Conservation (phyloP, 768 basidiomycete genomes). For the Thelephora aurantiotincta region DNA sequence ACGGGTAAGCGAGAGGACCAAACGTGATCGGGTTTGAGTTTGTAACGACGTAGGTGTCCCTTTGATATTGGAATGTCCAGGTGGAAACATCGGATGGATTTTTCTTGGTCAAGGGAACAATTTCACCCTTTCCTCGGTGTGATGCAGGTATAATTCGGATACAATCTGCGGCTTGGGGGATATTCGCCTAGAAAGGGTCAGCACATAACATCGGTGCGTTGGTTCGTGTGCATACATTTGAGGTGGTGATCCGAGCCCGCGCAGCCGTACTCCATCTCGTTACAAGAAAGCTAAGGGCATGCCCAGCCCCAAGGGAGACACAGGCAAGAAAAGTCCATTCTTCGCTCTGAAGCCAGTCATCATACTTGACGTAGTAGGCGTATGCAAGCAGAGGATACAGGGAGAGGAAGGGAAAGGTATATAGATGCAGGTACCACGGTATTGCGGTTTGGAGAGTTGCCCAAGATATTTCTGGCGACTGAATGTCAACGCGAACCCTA, state of each 20-base stretch:
- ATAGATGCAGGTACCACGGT: slow-evolving; percentile 37
- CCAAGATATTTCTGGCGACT: slow-evolving; percentile 20
- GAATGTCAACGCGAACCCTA: slow-evolving; percentile 21
- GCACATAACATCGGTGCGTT: slow-evolving; percentile 2
- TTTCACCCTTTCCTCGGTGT: slow-evolving; percentile 83
- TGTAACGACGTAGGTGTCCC: slow-evolving; percentile 76
- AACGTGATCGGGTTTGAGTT: slow-evolving; percentile 48
- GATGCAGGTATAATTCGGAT: slow-evolving; percentile 68
- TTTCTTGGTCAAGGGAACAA: slow-evolving; percentile 63
- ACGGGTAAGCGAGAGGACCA: slow-evolving; percentile 78
- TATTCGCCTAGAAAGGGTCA: slow-evolving; percentile 30
- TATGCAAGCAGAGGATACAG: slow-evolving; percentile 78
- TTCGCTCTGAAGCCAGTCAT: slow-evolving; percentile 81
- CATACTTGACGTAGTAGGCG: slow-evolving; percentile 85
- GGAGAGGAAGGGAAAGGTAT: slow-evolving; percentile 63
- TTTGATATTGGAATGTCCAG: slow-evolving; percentile 89
- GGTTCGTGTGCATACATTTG: slow-evolving; percentile 32
- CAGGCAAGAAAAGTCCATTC: slow-evolving; percentile 97
- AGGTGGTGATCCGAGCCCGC: slow-evolving; percentile 68
- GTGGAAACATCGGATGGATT: slow-evolving; percentile 37
- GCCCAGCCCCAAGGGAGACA: slow-evolving; percentile 69
- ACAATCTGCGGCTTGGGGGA: slow-evolving; percentile 60
- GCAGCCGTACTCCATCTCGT: slow-evolving; percentile 83
- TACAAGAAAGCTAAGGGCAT: slow-evolving; percentile 83
- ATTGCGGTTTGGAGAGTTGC: slow-evolving; percentile 21